Percentiles rank a stretch among this genome's conserved stretches.
These are phyloP conservation scores for Garcia nutans DNA, from an alignment of 345 rosid species.

Conservation along the genomic window DNA sequence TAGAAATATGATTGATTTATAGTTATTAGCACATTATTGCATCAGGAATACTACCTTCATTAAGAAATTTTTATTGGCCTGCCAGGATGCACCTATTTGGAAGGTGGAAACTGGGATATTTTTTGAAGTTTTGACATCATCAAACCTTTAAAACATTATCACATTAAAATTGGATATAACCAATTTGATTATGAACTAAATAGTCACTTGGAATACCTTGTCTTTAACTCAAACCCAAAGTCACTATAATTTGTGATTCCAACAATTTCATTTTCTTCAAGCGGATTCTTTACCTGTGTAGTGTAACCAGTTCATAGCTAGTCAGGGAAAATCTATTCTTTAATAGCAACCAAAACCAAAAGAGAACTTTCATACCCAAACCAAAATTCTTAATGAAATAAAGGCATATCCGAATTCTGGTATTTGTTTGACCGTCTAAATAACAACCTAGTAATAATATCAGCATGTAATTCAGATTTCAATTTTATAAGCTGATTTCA, in stretches of 20 bases:
- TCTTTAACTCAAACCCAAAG: slow-evolving; percentile 79
- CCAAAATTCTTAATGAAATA: background rate
- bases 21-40: slow-evolving; percentile 12
- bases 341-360: background rate
- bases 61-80: slow-evolving; percentile 87
- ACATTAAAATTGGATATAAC: slow-evolving; percentile 20
- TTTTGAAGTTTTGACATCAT: slow-evolving; percentile 43
- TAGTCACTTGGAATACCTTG: slow-evolving; percentile 50
- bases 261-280: slow-evolving; percentile 69
- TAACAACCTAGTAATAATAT: background rate
- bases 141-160: slow-evolving; percentile 45
- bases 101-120: slow-evolving; percentile 57
- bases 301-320: slow-evolving; percentile 19
- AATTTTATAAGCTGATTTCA: background rate
- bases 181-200: background rate
- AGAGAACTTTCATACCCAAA: background rate
- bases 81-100: slow-evolving; percentile 95
- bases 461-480: background rate
- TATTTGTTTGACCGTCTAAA: background rate
- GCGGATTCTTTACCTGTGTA: slow-evolving; percentile 80
- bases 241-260: slow-evolving; percentile 96
- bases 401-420: background rate
- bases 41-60: slow-evolving; percentile 51
- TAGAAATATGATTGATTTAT: background rate
- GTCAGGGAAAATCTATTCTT: background rate